Percentiles rank a stretch among this genome's conserved stretches.
phyloP scores from a whole-genome alignment of 2,329 filamentous ascomycete species.

The Chaetomium globosum region DNA sequence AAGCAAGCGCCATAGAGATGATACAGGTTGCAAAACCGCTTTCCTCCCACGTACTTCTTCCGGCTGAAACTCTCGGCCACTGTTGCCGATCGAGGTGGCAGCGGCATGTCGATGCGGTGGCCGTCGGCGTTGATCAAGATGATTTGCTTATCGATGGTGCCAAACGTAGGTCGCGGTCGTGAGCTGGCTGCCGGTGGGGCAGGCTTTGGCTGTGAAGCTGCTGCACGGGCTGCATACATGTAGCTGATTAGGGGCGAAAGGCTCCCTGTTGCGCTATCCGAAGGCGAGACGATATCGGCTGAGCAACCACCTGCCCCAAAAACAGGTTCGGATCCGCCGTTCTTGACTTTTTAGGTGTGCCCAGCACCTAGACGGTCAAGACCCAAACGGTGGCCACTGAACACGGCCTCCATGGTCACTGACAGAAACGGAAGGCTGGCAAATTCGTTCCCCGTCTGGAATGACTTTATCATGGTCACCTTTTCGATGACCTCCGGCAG shows the following conservation, averaged over 20 bases:
- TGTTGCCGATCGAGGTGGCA: conserved; percentile 16
- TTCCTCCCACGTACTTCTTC: conserved; percentile 16
- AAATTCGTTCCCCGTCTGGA: conserved; percentile 29
- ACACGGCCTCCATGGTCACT: conserved; percentile 21
- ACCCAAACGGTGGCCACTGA: conserved; percentile 9
- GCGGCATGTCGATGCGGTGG: conserved; percentile 23
- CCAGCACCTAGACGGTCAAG: neutral
- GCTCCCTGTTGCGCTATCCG: neutral
- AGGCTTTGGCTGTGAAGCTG: neutral
- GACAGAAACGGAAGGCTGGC: conserved; percentile 20
- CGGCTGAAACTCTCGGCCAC: conserved; percentile 17
- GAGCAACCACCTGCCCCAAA: neutral
- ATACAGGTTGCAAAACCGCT: conserved; percentile 28
- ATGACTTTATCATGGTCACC: conserved; percentile 29
- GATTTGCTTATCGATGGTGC: conserved; percentile 7
- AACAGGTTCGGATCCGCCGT: neutral
- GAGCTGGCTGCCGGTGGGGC: neutral
- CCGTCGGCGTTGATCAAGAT: conserved; percentile 25
- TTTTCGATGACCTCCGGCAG: conserved; percentile 11
- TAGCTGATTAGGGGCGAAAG: neutral
- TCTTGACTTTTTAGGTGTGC: neutral
- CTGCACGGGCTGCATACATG: conserved; percentile 21
- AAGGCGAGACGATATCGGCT: neutral
- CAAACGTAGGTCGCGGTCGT: conserved; percentile 4
- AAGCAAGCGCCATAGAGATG: conserved; percentile 20